phyloP scores from a whole-genome alignment of 768 basidiomycete genomes.

The Boletus reticuloceps region DNA sequence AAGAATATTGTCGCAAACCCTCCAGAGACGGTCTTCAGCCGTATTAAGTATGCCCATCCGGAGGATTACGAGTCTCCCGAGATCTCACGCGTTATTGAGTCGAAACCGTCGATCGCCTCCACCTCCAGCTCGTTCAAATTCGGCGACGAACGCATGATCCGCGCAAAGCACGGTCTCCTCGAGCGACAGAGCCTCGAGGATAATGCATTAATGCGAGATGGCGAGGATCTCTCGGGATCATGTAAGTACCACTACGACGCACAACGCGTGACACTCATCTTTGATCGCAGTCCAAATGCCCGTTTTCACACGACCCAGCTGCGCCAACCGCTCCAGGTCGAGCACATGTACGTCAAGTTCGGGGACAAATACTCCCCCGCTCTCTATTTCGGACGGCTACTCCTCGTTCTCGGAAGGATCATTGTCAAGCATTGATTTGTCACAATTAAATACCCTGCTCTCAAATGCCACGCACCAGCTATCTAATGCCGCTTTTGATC shows the following conservation, averaged over 20 bases:
- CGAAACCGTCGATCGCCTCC: conserved; percentile 64
- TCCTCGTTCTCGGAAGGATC: conserved; percentile 67
- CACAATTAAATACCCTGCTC: conserved; percentile 55
- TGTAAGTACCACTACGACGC: conserved; percentile 40
- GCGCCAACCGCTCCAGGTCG: conserved; percentile 55
- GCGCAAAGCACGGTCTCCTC: conserved; percentile 57
- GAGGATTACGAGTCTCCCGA: conserved; percentile 34
- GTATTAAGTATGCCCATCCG: conserved; percentile 27
- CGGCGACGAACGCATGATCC: conserved; percentile 67
- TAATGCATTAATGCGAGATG: conserved; percentile 59
- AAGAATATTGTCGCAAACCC: conserved; percentile 41
- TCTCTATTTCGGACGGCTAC: conserved; percentile 66
- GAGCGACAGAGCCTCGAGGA: conserved; percentile 69
- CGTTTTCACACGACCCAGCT: conserved; percentile 60
- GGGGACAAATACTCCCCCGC: conserved; percentile 67
- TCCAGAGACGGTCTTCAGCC: conserved; percentile 33
- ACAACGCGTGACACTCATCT: neutral
- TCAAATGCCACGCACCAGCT: conserved; percentile 53
- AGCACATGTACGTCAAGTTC: conserved; percentile 69
- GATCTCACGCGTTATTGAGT: conserved; percentile 49
- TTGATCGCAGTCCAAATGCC: conserved; percentile 42
- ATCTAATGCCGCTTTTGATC: conserved; percentile 40
- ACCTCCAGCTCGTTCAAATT: conserved; percentile 56
- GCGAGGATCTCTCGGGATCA: conserved; percentile 53
- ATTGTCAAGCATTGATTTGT: conserved; percentile 74